These are phyloP conservation scores for Dysphania ambrosioides DNA, from an alignment of 148 eudicot species.

Conservation along the genomic window DNA sequence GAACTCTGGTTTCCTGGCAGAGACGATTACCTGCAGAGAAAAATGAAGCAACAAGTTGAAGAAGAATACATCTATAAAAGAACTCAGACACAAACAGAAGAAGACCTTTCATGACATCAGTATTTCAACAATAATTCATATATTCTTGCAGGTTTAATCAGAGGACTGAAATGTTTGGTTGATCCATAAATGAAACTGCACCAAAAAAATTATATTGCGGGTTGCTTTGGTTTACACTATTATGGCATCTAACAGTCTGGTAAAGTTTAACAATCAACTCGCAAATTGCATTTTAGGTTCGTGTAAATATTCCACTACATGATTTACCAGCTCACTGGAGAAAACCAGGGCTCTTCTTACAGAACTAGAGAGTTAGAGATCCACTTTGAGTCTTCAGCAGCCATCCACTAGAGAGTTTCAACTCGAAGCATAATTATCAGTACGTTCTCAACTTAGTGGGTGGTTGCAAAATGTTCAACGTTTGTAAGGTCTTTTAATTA, in stretches of 20 bases:
- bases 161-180: neutral
- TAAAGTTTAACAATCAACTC: neutral
- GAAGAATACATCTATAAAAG: neutral
- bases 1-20: constrained; percentile 97
- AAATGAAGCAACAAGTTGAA: constrained; percentile 17
- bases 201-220: neutral
- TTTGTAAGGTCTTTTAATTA: neutral
- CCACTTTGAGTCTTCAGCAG: neutral
- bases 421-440: neutral
- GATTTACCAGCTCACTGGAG: neutral
- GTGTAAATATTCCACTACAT: neutral
- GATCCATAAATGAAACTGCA: neutral
- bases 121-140: neutral
- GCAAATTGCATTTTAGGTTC: neutral
- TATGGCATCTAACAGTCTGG: neutral
- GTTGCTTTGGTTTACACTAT: neutral
- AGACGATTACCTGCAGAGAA: constrained; percentile 75
- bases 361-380: neutral
- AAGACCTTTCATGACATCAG: constrained; percentile 5
- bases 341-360: neutral
- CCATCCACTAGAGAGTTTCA: neutral
- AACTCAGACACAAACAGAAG: neutral
- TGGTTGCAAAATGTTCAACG: neutral
- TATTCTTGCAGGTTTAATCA: neutral
- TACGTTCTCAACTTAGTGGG: neutral